Base-by-base conservation (phyloP, 2,329 filamentous ascomycete genomes). In the Coniochaeta sp. region DNA sequence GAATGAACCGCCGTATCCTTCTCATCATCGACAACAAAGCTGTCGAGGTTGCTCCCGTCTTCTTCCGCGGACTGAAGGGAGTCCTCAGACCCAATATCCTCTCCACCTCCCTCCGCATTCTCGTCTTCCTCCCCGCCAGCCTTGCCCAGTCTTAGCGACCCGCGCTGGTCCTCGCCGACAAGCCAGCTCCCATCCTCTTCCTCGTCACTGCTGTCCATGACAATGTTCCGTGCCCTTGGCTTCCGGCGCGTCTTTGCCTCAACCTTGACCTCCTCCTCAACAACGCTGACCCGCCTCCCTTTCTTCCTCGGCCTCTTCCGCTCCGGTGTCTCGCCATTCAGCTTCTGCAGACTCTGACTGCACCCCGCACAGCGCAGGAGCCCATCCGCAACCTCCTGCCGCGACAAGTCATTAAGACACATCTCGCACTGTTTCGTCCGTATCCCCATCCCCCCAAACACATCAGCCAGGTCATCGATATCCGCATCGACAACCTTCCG, bases 41-140 rank as follows among this genome's bases (percentile, higher is more conserved):
- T 83, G 64, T 79, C 78, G 36, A 84, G 73, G 22, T 81, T 81
- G 66, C 80, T 85, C 54, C 74, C 77, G 22, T 81, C 77, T 22
- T 81, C 76, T 1, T 79, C 80, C 11, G 84, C 81, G 3, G 82
- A 80, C 43, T 78, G 74, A 14, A 75, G 72, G 0, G 88, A 90
- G 67, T 95, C 89, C 33, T 89, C 85, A 0, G 88, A 86, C 40
- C 83, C 83, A 57, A 96, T 79, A 71, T 85, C 91, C 60, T 96
- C 90, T 24, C 91, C 93, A 3, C 89, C 91, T 1, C 91, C 91
- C 70, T 96, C 93, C 2, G 89, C 90, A 69, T 96, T 85, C 72
- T 96, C 91, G 64, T 96, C 91, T 58, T 91, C 89, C n/a, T 85
- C 84, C 4, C 90, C 91, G n/a, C 91, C 91, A 52, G 90, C 89